Conservation (phyloP, 352 stramenopile species). For the Pythium vanterpoolii region DNA sequence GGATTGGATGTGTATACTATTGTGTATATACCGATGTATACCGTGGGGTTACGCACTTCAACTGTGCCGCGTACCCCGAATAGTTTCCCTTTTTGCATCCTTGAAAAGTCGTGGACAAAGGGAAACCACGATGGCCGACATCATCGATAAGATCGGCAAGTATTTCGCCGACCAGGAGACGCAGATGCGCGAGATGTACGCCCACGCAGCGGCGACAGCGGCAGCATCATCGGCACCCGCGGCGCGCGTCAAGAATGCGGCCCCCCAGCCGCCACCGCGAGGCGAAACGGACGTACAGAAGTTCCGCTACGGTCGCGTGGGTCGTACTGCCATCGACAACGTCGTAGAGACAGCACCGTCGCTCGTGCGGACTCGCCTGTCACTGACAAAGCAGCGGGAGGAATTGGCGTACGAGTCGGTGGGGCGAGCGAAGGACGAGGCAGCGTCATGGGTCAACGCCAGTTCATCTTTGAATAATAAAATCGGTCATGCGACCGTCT, state of each 20-base stretch:
- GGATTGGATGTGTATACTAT: neutral
- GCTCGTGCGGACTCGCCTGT: constrained; percentile 24
- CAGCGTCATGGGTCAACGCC: neutral
- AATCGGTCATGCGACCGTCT: neutral
- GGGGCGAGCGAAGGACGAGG: neutral
- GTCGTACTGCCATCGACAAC: neutral
- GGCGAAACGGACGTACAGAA: neutral
- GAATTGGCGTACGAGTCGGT: neutral
- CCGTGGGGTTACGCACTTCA: constrained; percentile 7
- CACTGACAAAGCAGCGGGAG: constrained; percentile 7
- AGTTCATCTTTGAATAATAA: neutral
- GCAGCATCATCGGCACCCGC: neutral
- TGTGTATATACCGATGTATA: constrained; percentile 7
- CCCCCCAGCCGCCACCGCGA: constrained; percentile 9
- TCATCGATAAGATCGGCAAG: constrained; percentile 65
- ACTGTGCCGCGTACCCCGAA: neutral
- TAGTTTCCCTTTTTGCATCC: neutral
- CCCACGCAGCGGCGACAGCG: constrained; percentile 2
- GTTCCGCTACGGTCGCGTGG: neutral
- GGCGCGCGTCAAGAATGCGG: constrained; percentile 1
- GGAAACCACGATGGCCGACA: constrained; percentile 38
- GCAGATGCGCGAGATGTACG: constrained; percentile 44
- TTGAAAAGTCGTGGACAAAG: constrained; percentile 11
- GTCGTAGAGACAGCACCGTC: constrained; percentile 11
- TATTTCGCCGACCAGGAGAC: constrained; percentile 67